These are phyloP conservation scores for Aspergillus flavus DNA, from an alignment of 2,329 filamentous ascomycete species.

Conservation along the genomic window DNA sequence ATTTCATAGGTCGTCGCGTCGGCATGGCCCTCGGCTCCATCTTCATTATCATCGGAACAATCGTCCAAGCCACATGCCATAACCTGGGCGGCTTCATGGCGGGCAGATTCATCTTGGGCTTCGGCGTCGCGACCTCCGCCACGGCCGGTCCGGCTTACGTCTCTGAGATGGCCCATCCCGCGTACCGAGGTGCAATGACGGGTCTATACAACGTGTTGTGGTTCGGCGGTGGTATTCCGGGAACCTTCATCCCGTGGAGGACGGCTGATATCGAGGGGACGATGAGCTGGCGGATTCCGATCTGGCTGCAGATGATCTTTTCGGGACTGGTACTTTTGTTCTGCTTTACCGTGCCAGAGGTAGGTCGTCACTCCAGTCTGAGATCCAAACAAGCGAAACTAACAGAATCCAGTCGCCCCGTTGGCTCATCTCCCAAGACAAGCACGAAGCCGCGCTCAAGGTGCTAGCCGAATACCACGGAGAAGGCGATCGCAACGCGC, in stretches of 20 bases:
- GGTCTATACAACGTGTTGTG: conserved; percentile 47
- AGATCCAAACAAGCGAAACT: background rate
- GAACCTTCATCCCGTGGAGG: conserved; percentile 51
- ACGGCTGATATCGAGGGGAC: conserved; percentile 43
- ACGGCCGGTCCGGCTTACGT: conserved; percentile 37
- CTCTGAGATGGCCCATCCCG: conserved; percentile 41
- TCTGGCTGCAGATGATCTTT: conserved; percentile 55
- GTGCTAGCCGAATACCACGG: conserved; percentile 64
- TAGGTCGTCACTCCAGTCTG: conserved; percentile 4
- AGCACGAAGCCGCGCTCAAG: conserved; percentile 58
- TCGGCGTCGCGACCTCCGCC: conserved; percentile 32
- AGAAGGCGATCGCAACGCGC: conserved; percentile 45
- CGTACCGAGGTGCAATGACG: conserved; percentile 41
- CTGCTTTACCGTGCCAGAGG: conserved; percentile 54
- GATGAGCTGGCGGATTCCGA: conserved; percentile 62
- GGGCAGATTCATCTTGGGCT: conserved; percentile 35
- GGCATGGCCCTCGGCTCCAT: conserved; percentile 32
- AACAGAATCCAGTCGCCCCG: conserved; percentile 55
- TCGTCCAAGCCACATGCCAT: conserved; percentile 30
- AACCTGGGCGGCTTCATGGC: conserved; percentile 33
- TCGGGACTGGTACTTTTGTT: conserved; percentile 52
- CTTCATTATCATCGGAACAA: conserved; percentile 30
- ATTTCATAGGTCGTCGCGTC: conserved; percentile 25
- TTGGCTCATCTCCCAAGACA: conserved; percentile 63
- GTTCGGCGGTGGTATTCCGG: conserved; percentile 52